phyloP scores from a whole-genome alignment of 306 rosid genomes.

The Dalbergia cultrata region DNA sequence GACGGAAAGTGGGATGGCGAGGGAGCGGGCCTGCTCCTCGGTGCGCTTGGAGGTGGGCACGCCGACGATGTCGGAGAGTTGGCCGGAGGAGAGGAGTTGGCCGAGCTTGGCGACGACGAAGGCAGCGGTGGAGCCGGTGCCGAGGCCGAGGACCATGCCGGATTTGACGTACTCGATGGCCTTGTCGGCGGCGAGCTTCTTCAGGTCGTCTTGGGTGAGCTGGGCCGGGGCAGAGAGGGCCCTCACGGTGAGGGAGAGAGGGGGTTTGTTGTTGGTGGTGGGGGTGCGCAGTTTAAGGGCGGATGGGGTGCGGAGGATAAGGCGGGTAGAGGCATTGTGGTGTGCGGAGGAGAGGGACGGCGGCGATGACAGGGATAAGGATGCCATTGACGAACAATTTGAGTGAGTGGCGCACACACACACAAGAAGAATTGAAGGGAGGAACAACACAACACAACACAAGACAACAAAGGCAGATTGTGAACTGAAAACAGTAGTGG shows the following conservation, averaged over 20 bases:
- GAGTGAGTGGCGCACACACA: no score
- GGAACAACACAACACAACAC: no score
- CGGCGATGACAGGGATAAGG: slow-evolving; percentile 68
- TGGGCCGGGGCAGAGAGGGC: slow-evolving; percentile 56
- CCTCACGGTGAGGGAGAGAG: slow-evolving; percentile 48
- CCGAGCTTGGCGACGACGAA: slow-evolving; percentile 88
- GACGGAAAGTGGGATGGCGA: slow-evolving; percentile 81
- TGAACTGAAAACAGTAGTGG: no score
- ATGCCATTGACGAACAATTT: slow-evolving; percentile 59
- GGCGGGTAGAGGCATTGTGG: slow-evolving; percentile 58
- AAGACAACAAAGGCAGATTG: no score
- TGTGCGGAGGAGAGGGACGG: slow-evolving; percentile 63
- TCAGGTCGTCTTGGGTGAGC: slow-evolving; percentile 83
- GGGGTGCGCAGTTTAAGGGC: slow-evolving; percentile 55
- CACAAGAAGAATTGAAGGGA: no score
- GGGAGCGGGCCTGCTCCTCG: slow-evolving; percentile 79
- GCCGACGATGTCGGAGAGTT: slow-evolving; percentile 71
- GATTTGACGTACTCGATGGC: slow-evolving; percentile 81
- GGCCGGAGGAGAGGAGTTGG: slow-evolving; percentile 64
- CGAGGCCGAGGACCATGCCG: slow-evolving; percentile 94
- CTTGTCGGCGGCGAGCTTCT: slow-evolving; percentile 83
- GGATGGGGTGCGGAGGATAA: slow-evolving; percentile 56
- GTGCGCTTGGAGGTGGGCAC: slow-evolving; percentile 90
- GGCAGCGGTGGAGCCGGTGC: slow-evolving; percentile 94
- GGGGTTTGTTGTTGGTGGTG: slow-evolving; percentile 14